These are phyloP conservation scores for Rhizoclosmatium globosum DNA, from an alignment of 192 early-diverging fungal species.

Conservation along the genomic window DNA sequence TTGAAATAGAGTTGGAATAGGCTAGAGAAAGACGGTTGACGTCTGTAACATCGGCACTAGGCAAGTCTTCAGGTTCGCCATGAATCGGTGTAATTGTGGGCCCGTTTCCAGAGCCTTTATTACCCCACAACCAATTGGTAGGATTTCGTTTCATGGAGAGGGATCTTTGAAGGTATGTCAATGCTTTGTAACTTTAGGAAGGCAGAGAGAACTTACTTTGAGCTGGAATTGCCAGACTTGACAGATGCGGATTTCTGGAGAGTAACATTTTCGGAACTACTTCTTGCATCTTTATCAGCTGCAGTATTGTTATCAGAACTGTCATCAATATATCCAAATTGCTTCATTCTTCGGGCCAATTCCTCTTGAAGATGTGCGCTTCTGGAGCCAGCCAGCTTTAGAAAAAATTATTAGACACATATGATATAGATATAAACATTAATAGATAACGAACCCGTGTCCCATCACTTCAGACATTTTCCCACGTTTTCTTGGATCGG, in stretches of 20 bases:
- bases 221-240: too few species aligned
- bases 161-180: not conserved
- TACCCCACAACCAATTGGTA: not conserved
- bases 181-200: too few species aligned
- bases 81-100: not conserved
- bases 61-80: not conserved
- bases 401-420: not conserved
- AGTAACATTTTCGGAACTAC: not conserved
- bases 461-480: slow-evolving; percentile 70
- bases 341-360: slow-evolving; percentile 7
- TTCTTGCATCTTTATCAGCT: not conserved
- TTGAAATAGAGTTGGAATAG: not conserved
- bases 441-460: slow-evolving; percentile 58
- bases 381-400: slow-evolving; percentile 46
- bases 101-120: not conserved
- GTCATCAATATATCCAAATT: slow-evolving; percentile 17
- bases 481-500: slow-evolving; percentile 58
- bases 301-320: not conserved
- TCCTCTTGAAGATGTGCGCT: slow-evolving; percentile 45
- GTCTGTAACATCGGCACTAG: not conserved
- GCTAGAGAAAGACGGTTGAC: not conserved
- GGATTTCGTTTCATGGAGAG: not conserved
- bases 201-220: too few species aligned
- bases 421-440: not conserved
- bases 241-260: too few species aligned